These are phyloP conservation scores for Seiridium cupressi DNA, from an alignment of 2,329 filamentous ascomycete species.

Conservation along the genomic window DNA sequence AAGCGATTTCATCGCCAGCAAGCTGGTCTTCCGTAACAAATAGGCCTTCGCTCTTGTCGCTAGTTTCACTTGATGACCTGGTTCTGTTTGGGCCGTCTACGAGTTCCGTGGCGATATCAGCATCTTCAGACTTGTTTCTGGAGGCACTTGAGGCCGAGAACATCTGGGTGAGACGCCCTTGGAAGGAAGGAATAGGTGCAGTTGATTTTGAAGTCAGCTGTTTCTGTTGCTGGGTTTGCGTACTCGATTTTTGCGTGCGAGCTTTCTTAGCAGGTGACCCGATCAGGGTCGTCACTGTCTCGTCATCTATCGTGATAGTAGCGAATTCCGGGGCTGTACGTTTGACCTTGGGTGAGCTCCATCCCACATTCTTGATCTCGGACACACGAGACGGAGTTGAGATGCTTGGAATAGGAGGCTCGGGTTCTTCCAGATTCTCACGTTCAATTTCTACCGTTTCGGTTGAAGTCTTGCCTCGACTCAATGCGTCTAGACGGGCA, in stretches of 20 bases:
- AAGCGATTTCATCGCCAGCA: neutral
- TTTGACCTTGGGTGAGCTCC: constrained; percentile 39
- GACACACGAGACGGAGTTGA: constrained; percentile 26
- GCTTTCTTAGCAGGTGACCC: constrained; percentile 53
- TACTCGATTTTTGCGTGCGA: constrained; percentile 35
- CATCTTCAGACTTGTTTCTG: constrained; percentile 7
- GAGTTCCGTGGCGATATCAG: constrained; percentile 10
- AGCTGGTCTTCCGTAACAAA: constrained; percentile 1
- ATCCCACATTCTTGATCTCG: constrained; percentile 19
- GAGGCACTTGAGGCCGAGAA: constrained; percentile 35
- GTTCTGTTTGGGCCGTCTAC: constrained; percentile 9
- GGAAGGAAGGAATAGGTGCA: constrained; percentile 38
- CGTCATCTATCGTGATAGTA: constrained; percentile 72
- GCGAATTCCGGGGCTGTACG: constrained; percentile 63
- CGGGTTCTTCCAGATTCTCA: constrained; percentile 10
- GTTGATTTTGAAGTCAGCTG: constrained; percentile 15
- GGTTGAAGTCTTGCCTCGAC: constrained; percentile 10
- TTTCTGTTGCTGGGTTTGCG: constrained; percentile 27
- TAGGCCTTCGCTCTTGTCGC: neutral
- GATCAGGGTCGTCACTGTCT: constrained; percentile 64
- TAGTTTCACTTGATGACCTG: constrained; percentile 2
- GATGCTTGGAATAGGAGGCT: constrained; percentile 32
- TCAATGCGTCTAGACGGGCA: constrained; percentile 28
- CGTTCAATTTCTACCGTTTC: constrained; percentile 1
- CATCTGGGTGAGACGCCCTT: constrained; percentile 40